Evolutionary conservation across 441 rosid genomes (phyloP).

Genomic region (Breynia disticha): DNA sequence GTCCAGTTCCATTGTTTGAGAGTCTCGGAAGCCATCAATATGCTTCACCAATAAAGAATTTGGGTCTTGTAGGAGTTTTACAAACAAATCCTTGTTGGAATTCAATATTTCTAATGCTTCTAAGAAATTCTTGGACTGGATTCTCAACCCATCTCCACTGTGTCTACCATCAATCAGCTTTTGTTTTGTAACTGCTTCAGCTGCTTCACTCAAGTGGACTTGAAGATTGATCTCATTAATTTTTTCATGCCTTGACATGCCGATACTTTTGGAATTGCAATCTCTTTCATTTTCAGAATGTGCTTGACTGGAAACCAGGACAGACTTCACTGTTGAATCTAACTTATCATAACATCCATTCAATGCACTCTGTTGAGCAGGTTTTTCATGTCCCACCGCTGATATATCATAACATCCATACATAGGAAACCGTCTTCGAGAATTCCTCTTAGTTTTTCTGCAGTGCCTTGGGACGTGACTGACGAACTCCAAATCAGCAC

Average conservation of each 20-base stretch:
- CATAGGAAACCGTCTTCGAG: slow-evolving; percentile 18
- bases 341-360: slow-evolving; percentile 14
- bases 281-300: slow-evolving; percentile 17
- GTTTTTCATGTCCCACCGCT: slow-evolving; percentile 14
- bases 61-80: slow-evolving; percentile 67
- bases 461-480: slow-evolving; percentile 20
- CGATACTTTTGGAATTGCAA: slow-evolving; percentile 12
- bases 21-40: slow-evolving; percentile 39
- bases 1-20: slow-evolving; percentile 20
- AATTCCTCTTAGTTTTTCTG: slow-evolving; percentile 23
- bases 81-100: slow-evolving; percentile 59
- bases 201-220: slow-evolving; percentile 38
- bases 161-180: slow-evolving; percentile 31
- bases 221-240: slow-evolving; percentile 33
- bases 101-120: slow-evolving; percentile 59
- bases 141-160: slow-evolving; percentile 14
- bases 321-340: slow-evolving; percentile 11
- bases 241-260: slow-evolving; percentile 7
- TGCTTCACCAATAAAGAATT: slow-evolving; percentile 47
- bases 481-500: slow-evolving; percentile 21
- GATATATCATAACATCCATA: slow-evolving; percentile 30
- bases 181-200: slow-evolving; percentile 50
- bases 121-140: slow-evolving; percentile 50
- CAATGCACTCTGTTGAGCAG: slow-evolving; percentile 12
- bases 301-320: slow-evolving; percentile 7